Conservation (phyloP, 495 filamentous ascomycete genomes). For the Aspergillus sparsus region DNA sequence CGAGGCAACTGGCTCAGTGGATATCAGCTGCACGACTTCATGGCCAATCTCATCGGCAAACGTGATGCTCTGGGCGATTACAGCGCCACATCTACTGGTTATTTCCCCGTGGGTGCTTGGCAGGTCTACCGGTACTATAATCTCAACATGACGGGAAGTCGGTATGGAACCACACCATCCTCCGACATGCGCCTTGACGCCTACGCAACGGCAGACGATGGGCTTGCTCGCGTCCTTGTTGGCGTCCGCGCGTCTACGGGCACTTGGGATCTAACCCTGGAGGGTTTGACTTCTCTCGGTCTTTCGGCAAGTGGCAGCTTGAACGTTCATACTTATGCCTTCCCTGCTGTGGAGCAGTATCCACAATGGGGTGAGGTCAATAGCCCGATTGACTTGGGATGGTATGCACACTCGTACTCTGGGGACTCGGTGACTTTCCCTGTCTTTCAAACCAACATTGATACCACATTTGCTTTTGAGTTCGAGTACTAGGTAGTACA, state of each 20-base stretch:
- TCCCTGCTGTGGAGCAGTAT: background rate
- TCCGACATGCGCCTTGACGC: background rate
- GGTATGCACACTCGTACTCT: background rate
- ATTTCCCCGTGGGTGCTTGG: background rate
- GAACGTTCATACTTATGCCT: background rate
- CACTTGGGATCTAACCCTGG: background rate
- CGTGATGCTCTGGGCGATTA: background rate
- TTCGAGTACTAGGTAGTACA: background rate
- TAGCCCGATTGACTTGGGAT: background rate
- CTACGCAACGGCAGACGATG: background rate
- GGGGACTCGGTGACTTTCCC: background rate
- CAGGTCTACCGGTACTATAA: background rate
- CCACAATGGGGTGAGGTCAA: background rate
- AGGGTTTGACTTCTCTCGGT: background rate
- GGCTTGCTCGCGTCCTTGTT: background rate
- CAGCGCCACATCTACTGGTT: background rate
- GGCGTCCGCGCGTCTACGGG: background rate
- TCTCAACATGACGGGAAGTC: background rate
- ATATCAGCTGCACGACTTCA: background rate
- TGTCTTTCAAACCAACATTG: background rate
- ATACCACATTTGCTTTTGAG: background rate
- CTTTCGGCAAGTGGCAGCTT: background rate
- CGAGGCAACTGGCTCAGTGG: background rate
- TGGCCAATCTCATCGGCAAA: background rate
- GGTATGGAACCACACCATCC: background rate